Percentiles rank a stretch among this genome's conserved stretches.
Evolutionary conservation across 306 rosid species (phyloP).

Genomic region (Calophaca sinica): DNA sequence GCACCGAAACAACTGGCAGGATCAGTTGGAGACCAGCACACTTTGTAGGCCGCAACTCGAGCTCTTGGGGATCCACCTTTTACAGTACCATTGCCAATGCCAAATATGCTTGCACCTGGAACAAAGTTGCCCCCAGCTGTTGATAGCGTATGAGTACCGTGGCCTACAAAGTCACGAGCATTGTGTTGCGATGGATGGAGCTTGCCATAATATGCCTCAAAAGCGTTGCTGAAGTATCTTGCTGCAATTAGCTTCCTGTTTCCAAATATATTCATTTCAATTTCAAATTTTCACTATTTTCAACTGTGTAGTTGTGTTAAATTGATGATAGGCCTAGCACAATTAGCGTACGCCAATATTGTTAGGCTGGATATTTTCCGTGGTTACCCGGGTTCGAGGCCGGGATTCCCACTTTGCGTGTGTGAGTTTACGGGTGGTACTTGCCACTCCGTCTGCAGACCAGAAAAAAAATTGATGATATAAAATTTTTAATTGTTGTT

Average conservation of each 20-base stretch:
- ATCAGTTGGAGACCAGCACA: slow-evolving; percentile 59
- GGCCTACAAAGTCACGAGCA: slow-evolving; percentile 67
- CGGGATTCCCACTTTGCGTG: too few species aligned
- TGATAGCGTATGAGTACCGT: slow-evolving; percentile 80
- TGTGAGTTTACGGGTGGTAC: too few species aligned
- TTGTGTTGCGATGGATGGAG: slow-evolving; percentile 8
- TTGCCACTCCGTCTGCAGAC: too few species aligned
- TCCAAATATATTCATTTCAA: too few species aligned
- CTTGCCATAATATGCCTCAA: neutral
- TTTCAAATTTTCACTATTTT: too few species aligned
- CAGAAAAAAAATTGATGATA: too few species aligned
- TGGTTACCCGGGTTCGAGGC: too few species aligned
- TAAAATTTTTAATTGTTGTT: too few species aligned
- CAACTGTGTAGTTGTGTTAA: too few species aligned
- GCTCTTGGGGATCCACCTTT: slow-evolving; percentile 86
- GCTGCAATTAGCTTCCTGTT: slow-evolving; percentile 77
- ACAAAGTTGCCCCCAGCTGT: slow-evolving; percentile 75
- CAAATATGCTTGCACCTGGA: slow-evolving; percentile 44
- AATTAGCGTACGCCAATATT: too few species aligned
- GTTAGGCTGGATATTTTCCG: too few species aligned
- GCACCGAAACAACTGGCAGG: slow-evolving; percentile 42
- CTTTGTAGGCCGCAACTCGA: slow-evolving; percentile 77
- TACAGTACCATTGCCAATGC: slow-evolving; percentile 73
- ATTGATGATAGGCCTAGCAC: too few species aligned
- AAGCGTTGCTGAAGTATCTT: slow-evolving; percentile 63